A percentile compares a stretch with the other conserved stretches of the same genome.
phyloP scores from a whole-genome alignment of 2,329 filamentous ascomycete species.

The Pyricularia sp. region DNA sequence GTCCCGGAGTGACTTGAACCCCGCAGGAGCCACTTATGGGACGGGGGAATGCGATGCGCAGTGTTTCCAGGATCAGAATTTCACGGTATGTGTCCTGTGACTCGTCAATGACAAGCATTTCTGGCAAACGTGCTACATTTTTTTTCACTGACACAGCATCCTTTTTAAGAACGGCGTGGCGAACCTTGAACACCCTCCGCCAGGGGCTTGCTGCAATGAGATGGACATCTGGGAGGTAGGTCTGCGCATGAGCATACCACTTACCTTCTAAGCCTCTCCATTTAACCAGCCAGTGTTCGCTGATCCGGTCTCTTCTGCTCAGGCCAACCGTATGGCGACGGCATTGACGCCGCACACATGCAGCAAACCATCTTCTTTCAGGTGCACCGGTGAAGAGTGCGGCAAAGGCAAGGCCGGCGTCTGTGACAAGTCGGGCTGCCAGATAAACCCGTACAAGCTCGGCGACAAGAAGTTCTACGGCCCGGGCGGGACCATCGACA shows the following conservation, averaged over 20 bases:
- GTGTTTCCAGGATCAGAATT: constrained; percentile 28
- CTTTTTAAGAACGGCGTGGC: constrained; percentile 20
- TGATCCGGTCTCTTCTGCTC: neutral
- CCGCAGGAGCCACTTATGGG: constrained; percentile 45
- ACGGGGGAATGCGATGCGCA: constrained; percentile 50
- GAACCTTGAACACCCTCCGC: constrained; percentile 19
- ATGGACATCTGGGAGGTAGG: constrained; percentile 33
- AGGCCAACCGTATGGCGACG: constrained; percentile 27
- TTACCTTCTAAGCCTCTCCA: neutral
- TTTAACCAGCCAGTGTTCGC: neutral
- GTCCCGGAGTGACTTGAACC: constrained; percentile 38
- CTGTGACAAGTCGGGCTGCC: constrained; percentile 23
- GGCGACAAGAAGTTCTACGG: constrained; percentile 17
- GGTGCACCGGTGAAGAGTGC: constrained; percentile 20
- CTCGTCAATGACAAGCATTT: constrained; percentile 9
- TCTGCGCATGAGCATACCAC: neutral
- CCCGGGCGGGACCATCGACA: constrained; percentile 15
- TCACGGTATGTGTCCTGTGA: constrained; percentile 10
- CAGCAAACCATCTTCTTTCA: constrained; percentile 25
- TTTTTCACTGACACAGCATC: constrained; percentile 12
- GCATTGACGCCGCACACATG: constrained; percentile 31
- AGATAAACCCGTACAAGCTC: constrained; percentile 23
- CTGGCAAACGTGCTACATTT: constrained; percentile 1
- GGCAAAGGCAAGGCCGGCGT: constrained; percentile 12
- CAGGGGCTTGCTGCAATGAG: constrained; percentile 33